Conservation (phyloP, 805 yeast species). For the Starmerella kuoi region DNA sequence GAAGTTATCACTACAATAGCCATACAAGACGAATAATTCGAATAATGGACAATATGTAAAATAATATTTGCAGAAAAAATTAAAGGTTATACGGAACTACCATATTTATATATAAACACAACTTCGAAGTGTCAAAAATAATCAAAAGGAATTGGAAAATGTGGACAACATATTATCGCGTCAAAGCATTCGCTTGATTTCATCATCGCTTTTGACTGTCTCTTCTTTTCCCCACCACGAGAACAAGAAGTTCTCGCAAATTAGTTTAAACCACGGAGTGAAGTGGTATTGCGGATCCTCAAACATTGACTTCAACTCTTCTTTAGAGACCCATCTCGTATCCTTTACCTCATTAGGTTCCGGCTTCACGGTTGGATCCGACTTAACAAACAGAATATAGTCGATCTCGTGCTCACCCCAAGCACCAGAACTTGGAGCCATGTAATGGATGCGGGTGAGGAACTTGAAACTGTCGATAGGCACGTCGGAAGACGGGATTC, state of each 20-base stretch:
- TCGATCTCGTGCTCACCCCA: constrained; percentile 99
- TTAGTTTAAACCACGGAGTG: constrained; percentile 97
- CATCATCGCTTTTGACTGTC: constrained; percentile 7
- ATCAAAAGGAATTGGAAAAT: too few relatives aligned
- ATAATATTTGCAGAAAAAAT: too few relatives aligned
- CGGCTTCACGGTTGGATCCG: constrained; percentile 39
- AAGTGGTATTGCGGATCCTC: constrained; percentile 51
- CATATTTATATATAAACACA: too few relatives aligned
- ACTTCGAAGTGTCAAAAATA: too few relatives aligned
- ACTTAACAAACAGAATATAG: constrained; percentile 68
- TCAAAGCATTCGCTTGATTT: constrained; percentile 22
- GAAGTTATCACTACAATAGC: background rate
- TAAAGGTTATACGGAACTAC: too few relatives aligned
- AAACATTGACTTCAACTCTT: constrained; percentile 66
- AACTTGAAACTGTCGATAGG: constrained; percentile 63
- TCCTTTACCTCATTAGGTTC: constrained; percentile 82
- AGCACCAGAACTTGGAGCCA: constrained; percentile 59
- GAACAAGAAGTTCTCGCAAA: constrained; percentile 81
- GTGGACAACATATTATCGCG: too few relatives aligned
- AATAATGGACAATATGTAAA: too few relatives aligned
- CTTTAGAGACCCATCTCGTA: constrained; percentile 55
- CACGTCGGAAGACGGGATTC: constrained; percentile 49
- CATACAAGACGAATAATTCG: too few relatives aligned
- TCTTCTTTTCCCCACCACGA: constrained; percentile 66
- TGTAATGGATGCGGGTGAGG: constrained; percentile 88